Conservation (phyloP, 768 basidiomycete species). For the Collybia mongolica region DNA sequence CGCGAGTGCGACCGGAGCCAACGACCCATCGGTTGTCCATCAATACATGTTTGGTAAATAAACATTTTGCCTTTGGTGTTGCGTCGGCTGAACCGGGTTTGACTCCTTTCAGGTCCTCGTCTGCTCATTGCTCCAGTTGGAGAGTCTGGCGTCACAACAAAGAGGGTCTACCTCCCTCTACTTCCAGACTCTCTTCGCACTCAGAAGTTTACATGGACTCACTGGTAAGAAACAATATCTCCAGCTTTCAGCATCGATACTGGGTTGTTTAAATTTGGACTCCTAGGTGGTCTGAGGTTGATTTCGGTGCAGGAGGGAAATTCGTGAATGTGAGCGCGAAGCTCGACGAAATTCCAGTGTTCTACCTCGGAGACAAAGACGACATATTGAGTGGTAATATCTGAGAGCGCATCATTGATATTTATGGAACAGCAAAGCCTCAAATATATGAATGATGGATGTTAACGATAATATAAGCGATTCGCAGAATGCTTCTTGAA, state of each 20-base stretch:
- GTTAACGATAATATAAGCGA: too few species aligned
- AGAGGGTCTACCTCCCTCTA: slow-evolving; percentile 27
- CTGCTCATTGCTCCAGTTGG: slow-evolving; percentile 33
- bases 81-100: background rate
- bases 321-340: slow-evolving; percentile 26
- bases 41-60: slow-evolving; percentile 33
- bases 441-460: too few species aligned
- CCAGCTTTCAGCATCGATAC: background rate
- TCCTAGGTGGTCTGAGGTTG: slow-evolving; percentile 30
- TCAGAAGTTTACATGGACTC: slow-evolving; percentile 25
- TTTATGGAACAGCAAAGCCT: too few species aligned
- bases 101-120: slow-evolving; percentile 19
- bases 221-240: slow-evolving; percentile 22
- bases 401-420: background rate
- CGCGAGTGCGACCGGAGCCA: slow-evolving; percentile 21
- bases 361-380: slow-evolving; percentile 27
- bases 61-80: background rate
- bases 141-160: slow-evolving; percentile 20
- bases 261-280: background rate
- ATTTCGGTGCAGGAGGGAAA: slow-evolving; percentile 25
- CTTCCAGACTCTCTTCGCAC: slow-evolving; percentile 13
- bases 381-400: slow-evolving; percentile 27
- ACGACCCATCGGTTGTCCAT: slow-evolving; percentile 26
- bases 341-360: slow-evolving; percentile 31
- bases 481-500: too few species aligned